Percentiles rank a stretch among this genome's conserved stretches.
Evolutionary conservation across 192 early-diverging fungal genomes (phyloP).

Genomic region (Rhizoclosmatium globosum): DNA sequence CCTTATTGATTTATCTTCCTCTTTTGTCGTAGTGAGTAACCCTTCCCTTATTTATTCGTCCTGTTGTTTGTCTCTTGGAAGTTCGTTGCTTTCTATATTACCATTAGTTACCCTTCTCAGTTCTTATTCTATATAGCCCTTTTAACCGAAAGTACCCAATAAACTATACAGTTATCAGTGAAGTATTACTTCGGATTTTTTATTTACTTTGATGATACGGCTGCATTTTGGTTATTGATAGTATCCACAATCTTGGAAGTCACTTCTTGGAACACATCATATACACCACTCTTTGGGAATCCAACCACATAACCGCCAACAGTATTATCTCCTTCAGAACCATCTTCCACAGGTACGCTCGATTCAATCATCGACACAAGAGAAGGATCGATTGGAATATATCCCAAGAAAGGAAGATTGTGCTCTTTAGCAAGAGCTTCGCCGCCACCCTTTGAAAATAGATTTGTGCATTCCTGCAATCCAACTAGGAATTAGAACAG

Average conservation of each 20-base stretch:
- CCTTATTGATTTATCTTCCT: conserved; percentile 8
- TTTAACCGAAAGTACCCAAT: background rate
- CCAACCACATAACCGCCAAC: conserved; percentile 29
- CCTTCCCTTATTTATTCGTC: background rate
- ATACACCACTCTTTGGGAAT: conserved; percentile 16
- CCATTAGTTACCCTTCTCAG: background rate
- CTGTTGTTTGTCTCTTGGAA: background rate
- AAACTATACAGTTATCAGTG: background rate
- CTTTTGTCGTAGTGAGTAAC: background rate
- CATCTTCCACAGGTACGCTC: conserved; percentile 31
- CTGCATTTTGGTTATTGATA: background rate
- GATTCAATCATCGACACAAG: conserved; percentile 56
- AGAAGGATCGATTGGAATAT: conserved; percentile 58
- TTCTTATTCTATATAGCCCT: background rate
- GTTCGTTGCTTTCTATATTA: background rate
- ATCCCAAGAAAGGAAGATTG: conserved; percentile 53
- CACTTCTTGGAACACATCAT: conserved; percentile 7
- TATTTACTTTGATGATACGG: background rate
- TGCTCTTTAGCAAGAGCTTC: conserved; percentile 52
- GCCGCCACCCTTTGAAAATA: conserved; percentile 64
- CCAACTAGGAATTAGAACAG: background rate
- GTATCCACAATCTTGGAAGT: background rate
- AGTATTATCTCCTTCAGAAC: background rate
- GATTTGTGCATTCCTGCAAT: conserved; percentile 55
- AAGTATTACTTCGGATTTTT: background rate